Evolutionary conservation across 345 rosid species (phyloP), one percentile per base, ranked within the genome.

Genomic region (Capsella bursapastoris): DNA sequence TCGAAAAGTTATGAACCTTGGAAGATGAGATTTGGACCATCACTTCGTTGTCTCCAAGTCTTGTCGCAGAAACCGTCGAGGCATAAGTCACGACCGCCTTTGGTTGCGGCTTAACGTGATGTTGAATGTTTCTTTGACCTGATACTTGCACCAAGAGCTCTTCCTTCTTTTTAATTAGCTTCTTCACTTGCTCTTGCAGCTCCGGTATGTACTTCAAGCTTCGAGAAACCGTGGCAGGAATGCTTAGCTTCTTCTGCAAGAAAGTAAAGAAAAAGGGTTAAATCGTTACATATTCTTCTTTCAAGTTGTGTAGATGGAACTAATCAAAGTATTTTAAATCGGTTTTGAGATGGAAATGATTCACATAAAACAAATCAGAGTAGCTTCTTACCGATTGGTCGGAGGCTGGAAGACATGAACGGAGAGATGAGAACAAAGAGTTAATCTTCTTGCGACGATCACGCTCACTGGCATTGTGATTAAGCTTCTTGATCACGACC

Each of bases 381-480:
- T 59, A 37, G 43, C 9, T 40, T 45, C 68, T 37, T 75, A 90
- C 97, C 75, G 57, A 68, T 58, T 83, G 86, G 44, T 82, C 85
- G 0, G 85, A 12, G 0, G 83, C 48, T 0, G 97, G 94, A 65
- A 91, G 87, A 47, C 88, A 73, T 1, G 89, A 83, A 18, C 90
- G 94, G 44, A 91, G 92, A 31, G 88, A 75, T 4, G 86, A 82
- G 69, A 83, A 91, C 64, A 89, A 67, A 31, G 59, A 57, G 60
- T 85, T 91, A n/a, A 91, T 80, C 65, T 84, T 86, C 84, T 77
- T 86, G 25, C 97, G 84, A 14, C 92, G 87, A 37, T 83, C 80
- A 11, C 92, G 87, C 28, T 91, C 97, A 3, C 83, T 87, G 0
- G 97, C 94, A 61, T 87, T 91, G 84, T 89, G 97, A 66, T 87